Percentiles rank a stretch among this genome's conserved stretches.
phyloP scores from a whole-genome alignment of 306 rosid genomes.

The Cyamopsis tetragonoloba region DNA sequence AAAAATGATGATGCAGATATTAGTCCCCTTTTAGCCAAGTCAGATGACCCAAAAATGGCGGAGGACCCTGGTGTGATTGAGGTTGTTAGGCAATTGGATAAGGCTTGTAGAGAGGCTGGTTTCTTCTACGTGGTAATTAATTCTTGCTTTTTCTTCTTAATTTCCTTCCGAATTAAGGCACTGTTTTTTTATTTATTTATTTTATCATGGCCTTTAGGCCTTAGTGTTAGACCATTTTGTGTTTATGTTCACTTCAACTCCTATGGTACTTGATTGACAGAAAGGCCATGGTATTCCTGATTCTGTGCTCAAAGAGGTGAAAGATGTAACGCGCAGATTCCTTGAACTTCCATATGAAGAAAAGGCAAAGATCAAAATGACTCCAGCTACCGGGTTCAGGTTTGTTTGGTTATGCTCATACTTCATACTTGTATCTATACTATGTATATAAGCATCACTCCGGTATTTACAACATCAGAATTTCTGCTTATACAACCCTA shows the following conservation, averaged over 20 bases:
- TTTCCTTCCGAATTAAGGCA: too few species aligned
- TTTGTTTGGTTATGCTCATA: slow-evolving; percentile 28
- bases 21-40: slow-evolving; percentile 58
- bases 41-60: slow-evolving; percentile 65
- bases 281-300: slow-evolving; percentile 79
- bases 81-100: slow-evolving; percentile 72
- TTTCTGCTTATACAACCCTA: slow-evolving; percentile 20
- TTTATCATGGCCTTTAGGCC: too few species aligned
- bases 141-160: neutral
- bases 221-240: neutral
- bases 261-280: slow-evolving; percentile 37
- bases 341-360: slow-evolving; percentile 79
- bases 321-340: slow-evolving; percentile 49
- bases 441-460: slow-evolving; percentile 11
- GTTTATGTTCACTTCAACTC: neutral
- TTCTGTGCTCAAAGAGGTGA: slow-evolving; percentile 57
- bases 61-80: slow-evolving; percentile 54
- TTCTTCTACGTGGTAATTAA: slow-evolving; percentile 88
- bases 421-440: neutral
- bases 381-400: slow-evolving; percentile 70
- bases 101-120: slow-evolving; percentile 83
- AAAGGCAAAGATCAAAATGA: slow-evolving; percentile 67
- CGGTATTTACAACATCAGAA: neutral
- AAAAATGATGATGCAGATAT: slow-evolving; percentile 51
- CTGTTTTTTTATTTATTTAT: too few species aligned